Percentiles rank a stretch among this genome's conserved stretches.
Evolutionary conservation across 148 eudicot species (phyloP).

Genomic region (Dysphania ambrosioides): DNA sequence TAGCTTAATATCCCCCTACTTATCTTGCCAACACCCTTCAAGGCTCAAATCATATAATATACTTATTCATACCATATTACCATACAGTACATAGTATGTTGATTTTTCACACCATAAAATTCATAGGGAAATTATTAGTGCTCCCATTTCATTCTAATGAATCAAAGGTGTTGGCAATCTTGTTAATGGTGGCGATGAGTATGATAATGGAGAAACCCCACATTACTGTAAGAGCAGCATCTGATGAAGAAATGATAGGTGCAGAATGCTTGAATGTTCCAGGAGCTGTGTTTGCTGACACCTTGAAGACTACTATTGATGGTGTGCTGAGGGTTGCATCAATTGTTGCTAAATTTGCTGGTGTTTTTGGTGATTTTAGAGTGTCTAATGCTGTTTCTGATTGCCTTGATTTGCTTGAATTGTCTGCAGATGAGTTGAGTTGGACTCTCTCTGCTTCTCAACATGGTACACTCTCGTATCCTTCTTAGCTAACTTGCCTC

Average conservation of each 20-base stretch:
- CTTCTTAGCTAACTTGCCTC: neutral
- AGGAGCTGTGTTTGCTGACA: conserved; percentile 35
- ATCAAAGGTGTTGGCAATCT: conserved; percentile 7
- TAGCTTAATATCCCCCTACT: neutral
- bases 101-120: neutral
- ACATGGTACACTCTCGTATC: conserved; percentile 18
- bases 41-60: no score
- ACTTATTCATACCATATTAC: neutral
- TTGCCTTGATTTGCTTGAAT: conserved; percentile 70
- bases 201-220: neutral
- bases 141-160: conserved; percentile 1
- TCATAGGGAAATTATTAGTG: neutral
- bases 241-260: conserved; percentile 7
- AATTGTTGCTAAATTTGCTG: conserved; percentile 37
- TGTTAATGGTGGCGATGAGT: neutral
- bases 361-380: conserved; percentile 48
- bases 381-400: conserved; percentile 62
- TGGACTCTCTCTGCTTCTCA: conserved; percentile 60
- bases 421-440: conserved; percentile 55
- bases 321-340: conserved; percentile 42
- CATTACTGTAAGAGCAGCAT: neutral
- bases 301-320: conserved; percentile 45
- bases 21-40: neutral
- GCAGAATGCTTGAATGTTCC: conserved; percentile 51
- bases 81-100: neutral